Evolutionary conservation across 2,329 filamentous ascomycete species (phyloP), one percentile per base, ranked within the genome.

Genomic region (Magnaporthales sp.): DNA sequence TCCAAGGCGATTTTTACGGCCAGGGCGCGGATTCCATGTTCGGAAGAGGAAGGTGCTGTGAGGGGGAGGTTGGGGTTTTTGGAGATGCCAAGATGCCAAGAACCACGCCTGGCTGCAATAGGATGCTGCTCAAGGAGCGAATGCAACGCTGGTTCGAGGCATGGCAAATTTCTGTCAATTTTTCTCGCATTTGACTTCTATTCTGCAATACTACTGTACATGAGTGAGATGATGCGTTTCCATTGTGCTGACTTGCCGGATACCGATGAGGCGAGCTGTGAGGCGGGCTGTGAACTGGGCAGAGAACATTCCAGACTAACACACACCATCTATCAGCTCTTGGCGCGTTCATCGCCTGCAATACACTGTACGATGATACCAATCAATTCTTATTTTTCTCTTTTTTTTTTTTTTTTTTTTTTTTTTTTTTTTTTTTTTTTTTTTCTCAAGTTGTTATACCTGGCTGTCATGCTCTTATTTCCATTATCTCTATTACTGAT

Each of bases 1-100:
- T 19, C 38, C 26, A 26, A 19, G 56, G 24, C 56, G 26, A 60
- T 27, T 26, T 60, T 60, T 29, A 4, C 56, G 56, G 24, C 24
- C 11, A 26, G 22, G 29, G 22, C 56, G 56, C 56, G 13, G 56
- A 60, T 60, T 26, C 24, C 15, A 27, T 19, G 56, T 60, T 60
- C 56, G 24, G 11, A 60, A 60, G 24, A 60, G 56, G 56, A 60
- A 60, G 56, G 56, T 60, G 24, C 26, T 29, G 27, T 60, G 56
- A 27, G 26, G 56, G 56, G 56, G 27, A 60, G 56, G 56, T 60
- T 60, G 56, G 56, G 54, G 15, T 27, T 19, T 13, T 60, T 60
- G 56, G 56, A 60, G 56, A 27, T 60, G 56, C 56, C 56, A 60
- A 60, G 56, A 27, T 29, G 56, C 56, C 56, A 60, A 60, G 56